Conservation (phyloP, 2,329 filamentous ascomycete species). For the Colletotrichum karsti region DNA sequence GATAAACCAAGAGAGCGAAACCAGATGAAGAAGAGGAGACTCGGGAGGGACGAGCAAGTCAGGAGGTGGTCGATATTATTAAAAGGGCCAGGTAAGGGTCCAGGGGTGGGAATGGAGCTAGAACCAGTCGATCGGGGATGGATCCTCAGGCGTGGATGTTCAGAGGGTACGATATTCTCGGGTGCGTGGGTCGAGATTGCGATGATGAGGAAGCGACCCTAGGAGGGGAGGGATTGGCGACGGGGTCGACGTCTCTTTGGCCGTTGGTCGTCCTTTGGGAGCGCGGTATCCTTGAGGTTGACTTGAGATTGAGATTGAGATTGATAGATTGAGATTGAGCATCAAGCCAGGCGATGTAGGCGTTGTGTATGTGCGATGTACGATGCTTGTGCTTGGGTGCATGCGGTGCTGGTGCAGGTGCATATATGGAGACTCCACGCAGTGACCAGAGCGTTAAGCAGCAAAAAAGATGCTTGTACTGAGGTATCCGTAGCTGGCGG, state of each 20-base stretch:
- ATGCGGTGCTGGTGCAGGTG: neutral
- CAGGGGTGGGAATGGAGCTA: constrained; percentile 30
- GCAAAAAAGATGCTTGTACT: constrained; percentile 6
- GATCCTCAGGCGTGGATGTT: constrained; percentile 28
- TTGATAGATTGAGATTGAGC: constrained; percentile 6
- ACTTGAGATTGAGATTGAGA: neutral
- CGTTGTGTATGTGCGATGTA: neutral
- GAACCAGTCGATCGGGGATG: constrained; percentile 33
- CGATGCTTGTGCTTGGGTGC: constrained; percentile 12
- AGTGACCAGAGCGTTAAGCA: constrained; percentile 8
- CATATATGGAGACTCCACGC: constrained; percentile 6
- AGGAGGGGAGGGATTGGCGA: constrained; percentile 18
- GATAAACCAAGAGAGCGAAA: constrained; percentile 31
- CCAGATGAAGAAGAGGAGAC: constrained; percentile 33
- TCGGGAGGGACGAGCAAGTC: constrained; percentile 35
- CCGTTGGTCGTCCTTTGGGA: constrained; percentile 15
- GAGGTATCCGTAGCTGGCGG: constrained; percentile 2
- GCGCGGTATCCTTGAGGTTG: neutral
- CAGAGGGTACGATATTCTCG: constrained; percentile 24
- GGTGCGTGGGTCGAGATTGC: constrained; percentile 28
- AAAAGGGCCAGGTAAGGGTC: constrained; percentile 34
- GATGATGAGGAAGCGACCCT: constrained; percentile 27
- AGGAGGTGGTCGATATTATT: constrained; percentile 33
- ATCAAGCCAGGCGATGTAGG: neutral
- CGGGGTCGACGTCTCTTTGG: neutral